Percentiles rank a stretch among this genome's conserved stretches.
These are phyloP conservation scores for Prasinococcaceae sp. DNA, from an alignment of 139 green algal species.

Conservation along the genomic window DNA sequence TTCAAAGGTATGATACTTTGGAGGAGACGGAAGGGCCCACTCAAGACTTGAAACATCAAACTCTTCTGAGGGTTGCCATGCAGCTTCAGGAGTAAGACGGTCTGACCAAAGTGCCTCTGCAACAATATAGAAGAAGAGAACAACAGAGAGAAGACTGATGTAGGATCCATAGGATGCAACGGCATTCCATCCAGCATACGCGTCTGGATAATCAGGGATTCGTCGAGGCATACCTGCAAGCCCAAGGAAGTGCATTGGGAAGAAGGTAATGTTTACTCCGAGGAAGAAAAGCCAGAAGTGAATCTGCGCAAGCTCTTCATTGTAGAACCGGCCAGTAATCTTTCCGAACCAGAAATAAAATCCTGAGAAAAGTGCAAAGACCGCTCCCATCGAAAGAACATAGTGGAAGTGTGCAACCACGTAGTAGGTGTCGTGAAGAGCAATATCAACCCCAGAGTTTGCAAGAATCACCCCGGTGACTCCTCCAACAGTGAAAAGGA, in stretches of 20 bases:
- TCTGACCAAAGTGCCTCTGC: no score
- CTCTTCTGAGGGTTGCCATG: no score
- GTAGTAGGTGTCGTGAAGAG: slow-evolving; percentile 43
- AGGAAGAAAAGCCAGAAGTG: slow-evolving; percentile 58
- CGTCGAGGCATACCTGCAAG: slow-evolving; percentile 52
- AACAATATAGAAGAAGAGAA: no score
- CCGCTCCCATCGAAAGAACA: slow-evolving; percentile 50
- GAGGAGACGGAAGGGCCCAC: no score
- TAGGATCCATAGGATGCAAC: no score
- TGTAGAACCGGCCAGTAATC: slow-evolving; percentile 45
- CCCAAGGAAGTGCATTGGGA: slow-evolving; percentile 53
- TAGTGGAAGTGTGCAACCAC: slow-evolving; percentile 57
- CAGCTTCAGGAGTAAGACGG: no score
- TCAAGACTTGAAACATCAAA: no score
- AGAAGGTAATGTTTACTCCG: slow-evolving; percentile 60
- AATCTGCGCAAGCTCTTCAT: slow-evolving; percentile 42
- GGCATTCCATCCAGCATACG: slow-evolving; percentile 49
- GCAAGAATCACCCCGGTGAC: slow-evolving; percentile 42
- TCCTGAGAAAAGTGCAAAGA: slow-evolving; percentile 51
- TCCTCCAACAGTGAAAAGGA: slow-evolving; percentile 50
- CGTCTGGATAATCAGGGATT: slow-evolving; percentile 52
- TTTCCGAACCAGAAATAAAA: slow-evolving; percentile 57
- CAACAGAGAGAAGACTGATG: no score
- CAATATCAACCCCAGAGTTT: slow-evolving; percentile 39
- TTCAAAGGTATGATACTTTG: no score